A percentile compares a stretch with the other conserved stretches of the same genome.
These are phyloP conservation scores for Globisporangium viniferum DNA, from an alignment of 352 stramenopile genomes.

Conservation along the genomic window DNA sequence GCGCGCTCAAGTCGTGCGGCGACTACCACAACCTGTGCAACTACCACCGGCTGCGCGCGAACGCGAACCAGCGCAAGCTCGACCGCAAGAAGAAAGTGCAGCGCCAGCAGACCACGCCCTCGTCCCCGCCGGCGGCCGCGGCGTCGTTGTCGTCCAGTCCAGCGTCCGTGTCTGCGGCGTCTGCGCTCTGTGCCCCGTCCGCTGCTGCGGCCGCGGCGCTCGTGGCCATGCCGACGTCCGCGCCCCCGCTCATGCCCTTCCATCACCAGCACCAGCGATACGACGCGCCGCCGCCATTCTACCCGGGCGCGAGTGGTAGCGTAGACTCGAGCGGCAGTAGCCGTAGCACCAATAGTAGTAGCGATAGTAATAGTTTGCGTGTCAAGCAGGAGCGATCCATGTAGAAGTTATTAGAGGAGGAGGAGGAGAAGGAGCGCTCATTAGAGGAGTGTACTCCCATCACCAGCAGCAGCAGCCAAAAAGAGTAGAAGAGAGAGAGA, in stretches of 20 bases:
- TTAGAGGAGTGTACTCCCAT: not conserved
- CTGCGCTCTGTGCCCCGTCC: constrained; percentile 19
- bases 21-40: constrained; percentile 85
- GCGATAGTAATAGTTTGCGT: constrained; percentile 17
- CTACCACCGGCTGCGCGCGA: constrained; percentile 73
- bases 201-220: constrained; percentile 42
- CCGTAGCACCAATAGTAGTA: constrained; percentile 12
- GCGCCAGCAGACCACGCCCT: constrained; percentile 28
- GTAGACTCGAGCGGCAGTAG: not conserved
- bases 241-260: not conserved
- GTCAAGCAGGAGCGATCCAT: constrained; percentile 14
- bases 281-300: constrained; percentile 13
- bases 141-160: constrained; percentile 7
- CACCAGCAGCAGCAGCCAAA: not conserved
- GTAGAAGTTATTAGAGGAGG: constrained; percentile 17
- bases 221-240: constrained; percentile 26
- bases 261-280: constrained; percentile 30
- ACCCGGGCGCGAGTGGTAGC: not conserved
- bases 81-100: constrained; percentile 84
- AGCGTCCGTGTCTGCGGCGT: constrained; percentile 9
- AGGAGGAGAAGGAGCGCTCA: not conserved
- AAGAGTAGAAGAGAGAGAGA: not conserved
- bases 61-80: constrained; percentile 80
- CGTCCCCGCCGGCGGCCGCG: constrained; percentile 2
- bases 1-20: constrained; percentile 72